Conservation (phyloP, 345 rosid genomes). For the Dipteronia sinensis region DNA sequence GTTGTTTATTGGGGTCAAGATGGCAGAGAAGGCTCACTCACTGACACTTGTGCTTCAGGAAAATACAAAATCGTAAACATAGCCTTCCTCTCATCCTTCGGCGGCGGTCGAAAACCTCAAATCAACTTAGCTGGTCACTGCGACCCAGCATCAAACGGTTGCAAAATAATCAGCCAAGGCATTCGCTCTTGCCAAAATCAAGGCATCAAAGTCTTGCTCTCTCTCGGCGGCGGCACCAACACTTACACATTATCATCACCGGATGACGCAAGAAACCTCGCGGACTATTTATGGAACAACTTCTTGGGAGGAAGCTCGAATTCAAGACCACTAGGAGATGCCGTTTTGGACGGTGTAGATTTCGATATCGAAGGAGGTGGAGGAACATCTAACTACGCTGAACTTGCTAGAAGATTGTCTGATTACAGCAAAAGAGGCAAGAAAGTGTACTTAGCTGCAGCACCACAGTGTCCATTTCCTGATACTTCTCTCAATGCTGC, state of each 20-base stretch:
- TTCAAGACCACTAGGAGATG: constrained; percentile 22
- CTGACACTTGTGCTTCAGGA: constrained; percentile 17
- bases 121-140: constrained; percentile 37
- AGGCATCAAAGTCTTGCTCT: constrained; percentile 35
- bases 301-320: constrained; percentile 20
- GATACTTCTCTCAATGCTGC: constrained; percentile 14
- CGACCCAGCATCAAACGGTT: constrained; percentile 25
- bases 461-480: constrained; percentile 27
- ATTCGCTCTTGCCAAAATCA: constrained; percentile 24
- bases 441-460: constrained; percentile 19
- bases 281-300: constrained; percentile 18
- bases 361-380: constrained; percentile 17
- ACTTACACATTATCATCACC: constrained; percentile 11
- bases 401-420: not conserved
- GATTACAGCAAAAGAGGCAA: not conserved
- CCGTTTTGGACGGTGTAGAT: constrained; percentile 27
- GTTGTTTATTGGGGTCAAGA: constrained; percentile 27
- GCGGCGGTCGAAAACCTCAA: constrained; percentile 21
- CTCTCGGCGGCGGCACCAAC: constrained; percentile 28
- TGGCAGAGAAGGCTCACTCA: constrained; percentile 18
- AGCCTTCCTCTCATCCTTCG: constrained; percentile 33
- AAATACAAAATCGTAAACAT: constrained; percentile 27
- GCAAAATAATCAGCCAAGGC: constrained; percentile 5
- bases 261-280: constrained; percentile 25
- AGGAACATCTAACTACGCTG: constrained; percentile 9